A percentile compares a stretch with the other conserved stretches of the same genome.
These are phyloP conservation scores for Clitocybe nebularis DNA, from an alignment of 1,284 basidiomycete genomes.

Conservation along the genomic window DNA sequence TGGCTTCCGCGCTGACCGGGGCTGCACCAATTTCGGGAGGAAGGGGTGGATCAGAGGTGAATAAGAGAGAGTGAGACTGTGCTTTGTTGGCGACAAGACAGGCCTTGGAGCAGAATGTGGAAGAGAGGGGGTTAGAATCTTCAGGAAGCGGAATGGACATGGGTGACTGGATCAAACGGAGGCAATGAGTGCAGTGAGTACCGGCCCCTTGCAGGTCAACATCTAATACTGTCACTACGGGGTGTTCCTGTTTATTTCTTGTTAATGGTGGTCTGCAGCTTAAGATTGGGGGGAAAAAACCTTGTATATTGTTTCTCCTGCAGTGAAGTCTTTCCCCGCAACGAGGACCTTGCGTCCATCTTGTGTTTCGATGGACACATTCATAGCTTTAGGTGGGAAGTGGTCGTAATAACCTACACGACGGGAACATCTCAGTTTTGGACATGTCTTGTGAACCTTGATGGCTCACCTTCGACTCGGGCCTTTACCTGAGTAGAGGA, in stretches of 20 bases:
- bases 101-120: slow-evolving; percentile 68
- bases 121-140: slow-evolving; percentile 45
- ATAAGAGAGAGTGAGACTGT: slow-evolving; percentile 66
- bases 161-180: slow-evolving; percentile 49
- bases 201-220: slow-evolving; percentile 62
- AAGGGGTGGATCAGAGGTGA: slow-evolving; percentile 60
- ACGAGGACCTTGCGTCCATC: slow-evolving; percentile 55
- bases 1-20: slow-evolving; percentile 24
- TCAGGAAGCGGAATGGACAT: slow-evolving; percentile 39
- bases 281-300: slow-evolving; percentile 28
- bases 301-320: slow-evolving; percentile 74
- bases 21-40: slow-evolving; percentile 46
- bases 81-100: slow-evolving; percentile 54
- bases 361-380: slow-evolving; percentile 54
- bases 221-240: slow-evolving; percentile 67
- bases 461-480: slow-evolving; percentile 73
- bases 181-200: slow-evolving; percentile 68
- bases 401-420: slow-evolving; percentile 65
- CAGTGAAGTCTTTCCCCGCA: slow-evolving; percentile 61
- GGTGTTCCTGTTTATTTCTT: slow-evolving; percentile 51
- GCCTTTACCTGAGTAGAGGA: slow-evolving; percentile 49
- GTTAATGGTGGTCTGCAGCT: not conserved
- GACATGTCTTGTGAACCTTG: slow-evolving; percentile 23
- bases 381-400: slow-evolving; percentile 69
- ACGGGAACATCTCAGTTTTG: slow-evolving; percentile 22